Evolutionary conservation across 163 green algal species (phyloP), one percentile per base, ranked within the genome.

Genomic region (Scenedesmus sp.): DNA sequence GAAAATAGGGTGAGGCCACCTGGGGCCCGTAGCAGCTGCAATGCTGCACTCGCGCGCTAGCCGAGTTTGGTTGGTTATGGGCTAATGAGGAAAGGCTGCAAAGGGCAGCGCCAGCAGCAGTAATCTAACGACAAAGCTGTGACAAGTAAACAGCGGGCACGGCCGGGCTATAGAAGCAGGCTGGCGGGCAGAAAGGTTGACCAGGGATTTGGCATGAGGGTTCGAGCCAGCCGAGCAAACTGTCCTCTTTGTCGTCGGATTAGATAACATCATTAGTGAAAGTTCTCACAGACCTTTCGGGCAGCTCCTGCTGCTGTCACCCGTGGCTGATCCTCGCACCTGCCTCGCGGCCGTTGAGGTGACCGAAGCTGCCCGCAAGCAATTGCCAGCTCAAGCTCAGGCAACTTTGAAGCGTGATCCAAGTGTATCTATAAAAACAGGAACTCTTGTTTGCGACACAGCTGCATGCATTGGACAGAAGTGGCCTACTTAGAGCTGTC

Each of bases 121-220:
- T 76, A 0, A 79, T 46, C 3, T 15, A 13, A 3, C 13, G 20
- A 3, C 1, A 7, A 52, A 52, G 46, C 70, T 15, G 23, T 79
- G 7, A 16, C 70, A 52, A 15, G 23, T 6, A 79, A 16, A 46
- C 34, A 46, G 70, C 3, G 4, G 13, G 23, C 70, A 52, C 3
- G 13, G 9, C 26, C 70, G 46, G 70, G 70, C 70, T 79, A 79
- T 79, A 79, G 5, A 23, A 23, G 2, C 70, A 5, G 20, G 70
- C 23, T 79, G 70, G 70, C 23, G 70, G 70, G 70, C 70, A 79
- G 70, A 79, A 52, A 79, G 70, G 20, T 79, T 79, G 70, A 79
- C 70, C 70, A 79, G 23, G 70, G 70, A 52, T 79, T 79, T 79
- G 70, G 70, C 70, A 79, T 79, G 70, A 6, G 70, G 70, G 70